Conservation (phyloP, 306 rosid genomes). For the Betula pendula region DNA sequence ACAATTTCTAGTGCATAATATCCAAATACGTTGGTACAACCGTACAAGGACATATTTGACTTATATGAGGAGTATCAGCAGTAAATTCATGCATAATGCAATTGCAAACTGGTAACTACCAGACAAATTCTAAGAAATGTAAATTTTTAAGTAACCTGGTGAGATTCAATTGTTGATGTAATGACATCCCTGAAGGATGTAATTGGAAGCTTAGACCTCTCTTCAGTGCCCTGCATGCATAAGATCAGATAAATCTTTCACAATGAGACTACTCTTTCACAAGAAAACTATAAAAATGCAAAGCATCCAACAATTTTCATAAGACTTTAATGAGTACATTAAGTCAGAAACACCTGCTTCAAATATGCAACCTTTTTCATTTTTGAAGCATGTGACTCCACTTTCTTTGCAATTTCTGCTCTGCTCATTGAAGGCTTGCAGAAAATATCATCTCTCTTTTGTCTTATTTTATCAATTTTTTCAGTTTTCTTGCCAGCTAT, state of each 20-base stretch:
- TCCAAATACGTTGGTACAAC: constrained; percentile 14
- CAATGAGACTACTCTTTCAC: constrained; percentile 23
- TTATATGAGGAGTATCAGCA: constrained; percentile 18
- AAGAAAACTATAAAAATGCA: constrained; percentile 18
- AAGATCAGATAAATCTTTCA: constrained; percentile 30
- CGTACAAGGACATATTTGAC: constrained; percentile 14
- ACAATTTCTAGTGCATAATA: constrained; percentile 1
- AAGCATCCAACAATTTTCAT: constrained; percentile 26
- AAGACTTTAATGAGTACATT: constrained; percentile 6
- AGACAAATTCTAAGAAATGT: constrained; percentile 17
- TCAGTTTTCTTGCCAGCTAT: constrained; percentile 25
- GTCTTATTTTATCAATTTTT: constrained; percentile 5
- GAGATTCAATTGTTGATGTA: constrained; percentile 67
- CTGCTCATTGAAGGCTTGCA: constrained; percentile 47
- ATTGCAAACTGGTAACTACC: constrained; percentile 21
- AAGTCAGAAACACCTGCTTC: constrained; percentile 51
- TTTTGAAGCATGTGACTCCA: constrained; percentile 42
- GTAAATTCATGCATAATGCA: constrained; percentile 26
- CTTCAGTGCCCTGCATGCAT: constrained; percentile 48
- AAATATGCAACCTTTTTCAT: constrained; percentile 30
- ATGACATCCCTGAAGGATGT: constrained; percentile 70
- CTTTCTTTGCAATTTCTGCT: constrained; percentile 52
- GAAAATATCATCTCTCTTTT: constrained; percentile 48
- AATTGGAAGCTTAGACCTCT: constrained; percentile 80
- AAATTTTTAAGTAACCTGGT: constrained; percentile 65